A percentile compares a stretch with the other conserved stretches of the same genome.
Conservation (phyloP, 805 yeast genomes). For the Candida coleopterorum region DNA sequence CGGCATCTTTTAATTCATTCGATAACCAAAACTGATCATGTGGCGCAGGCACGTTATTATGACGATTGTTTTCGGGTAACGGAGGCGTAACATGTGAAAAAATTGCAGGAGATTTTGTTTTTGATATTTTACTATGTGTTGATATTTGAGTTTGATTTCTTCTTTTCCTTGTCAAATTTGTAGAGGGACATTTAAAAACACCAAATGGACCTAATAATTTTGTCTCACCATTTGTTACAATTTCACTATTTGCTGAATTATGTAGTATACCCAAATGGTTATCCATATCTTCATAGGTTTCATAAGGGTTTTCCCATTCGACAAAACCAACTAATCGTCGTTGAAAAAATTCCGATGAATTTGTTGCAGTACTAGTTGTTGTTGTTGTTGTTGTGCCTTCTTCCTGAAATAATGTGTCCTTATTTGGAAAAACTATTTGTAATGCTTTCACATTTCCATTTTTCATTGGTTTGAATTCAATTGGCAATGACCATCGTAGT, state of each 20-base stretch:
- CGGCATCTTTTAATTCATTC: constrained; percentile 66
- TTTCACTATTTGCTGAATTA: constrained; percentile 29
- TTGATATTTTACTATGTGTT: too few species aligned
- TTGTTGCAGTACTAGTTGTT: constrained; percentile 10
- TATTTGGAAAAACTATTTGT: constrained; percentile 23
- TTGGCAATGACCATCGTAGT: constrained; percentile 69
- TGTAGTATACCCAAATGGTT: constrained; percentile 56
- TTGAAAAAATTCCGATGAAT: constrained; percentile 47
- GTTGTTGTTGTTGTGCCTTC: constrained; percentile 13
- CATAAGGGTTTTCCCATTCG: constrained; percentile 57
- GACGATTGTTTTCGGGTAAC: not conserved
- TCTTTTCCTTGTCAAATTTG: not conserved
- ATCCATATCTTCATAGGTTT: constrained; percentile 81
- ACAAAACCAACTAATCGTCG: constrained; percentile 74
- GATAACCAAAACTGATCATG: constrained; percentile 66
- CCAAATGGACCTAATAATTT: constrained; percentile 76
- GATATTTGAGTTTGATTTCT: not conserved
- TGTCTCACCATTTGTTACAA: constrained; percentile 41
- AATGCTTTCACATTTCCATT: constrained; percentile 24
- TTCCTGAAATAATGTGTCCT: constrained; percentile 11
- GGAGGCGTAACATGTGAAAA: constrained; percentile 1
- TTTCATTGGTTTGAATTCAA: constrained; percentile 23
- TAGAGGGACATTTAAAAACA: constrained; percentile 44
- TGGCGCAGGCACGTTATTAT: constrained; percentile 9
- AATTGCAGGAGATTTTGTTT: not conserved